Evolutionary conservation across 2,329 filamentous ascomycete genomes (phyloP), one percentile per base, ranked within the genome.

Genomic region (Fusarium austroafricanum): DNA sequence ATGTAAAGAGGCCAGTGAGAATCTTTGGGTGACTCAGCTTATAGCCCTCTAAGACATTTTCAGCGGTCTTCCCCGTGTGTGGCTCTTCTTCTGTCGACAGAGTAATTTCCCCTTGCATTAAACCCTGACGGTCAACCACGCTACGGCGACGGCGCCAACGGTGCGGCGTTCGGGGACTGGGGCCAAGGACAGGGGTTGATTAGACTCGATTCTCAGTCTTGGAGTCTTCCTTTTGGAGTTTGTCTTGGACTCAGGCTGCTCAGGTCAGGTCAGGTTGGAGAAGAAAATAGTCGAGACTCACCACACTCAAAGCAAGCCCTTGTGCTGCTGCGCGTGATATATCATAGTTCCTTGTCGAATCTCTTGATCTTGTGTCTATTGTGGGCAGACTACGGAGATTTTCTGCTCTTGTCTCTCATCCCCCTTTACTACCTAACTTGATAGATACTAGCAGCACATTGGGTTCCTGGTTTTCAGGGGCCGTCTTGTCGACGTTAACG

Each of bases 31-130:
- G 12, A 28, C 35, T 29, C 45, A 40, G 35, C 35, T 37, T 29
- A 11, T 31, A 33, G 14, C 31, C 31, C 7, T 33, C 21, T 35
- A 20, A 63, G 50, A 63, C 39, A 45, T 51, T 42, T 57, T 33
- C 21, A 57, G 55, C 43, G 58, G 57, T 33, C 38, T 40, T 37
- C 51, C 51, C 52, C 39, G 42, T 37, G 47, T 65, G 55, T 39
- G n/a, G 58, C 37, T 23, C 21, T 60, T 31, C 28, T 40, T 38
- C 46, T 20, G 10, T 26, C 26, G 9, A 26, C 26, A 26, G 63
- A 51, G 60, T 47, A 72, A 72, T 72, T 68, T 72, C 70, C 70
- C 70, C 68, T 71, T 72, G 70, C 70, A 72, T 68, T 65, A 71
- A 65, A 73, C 70, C 70, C 55, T 70, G 68, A 68, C 71, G 70